Conservation (phyloP, 1,284 basidiomycete species). For the Ustilago esculenta region DNA sequence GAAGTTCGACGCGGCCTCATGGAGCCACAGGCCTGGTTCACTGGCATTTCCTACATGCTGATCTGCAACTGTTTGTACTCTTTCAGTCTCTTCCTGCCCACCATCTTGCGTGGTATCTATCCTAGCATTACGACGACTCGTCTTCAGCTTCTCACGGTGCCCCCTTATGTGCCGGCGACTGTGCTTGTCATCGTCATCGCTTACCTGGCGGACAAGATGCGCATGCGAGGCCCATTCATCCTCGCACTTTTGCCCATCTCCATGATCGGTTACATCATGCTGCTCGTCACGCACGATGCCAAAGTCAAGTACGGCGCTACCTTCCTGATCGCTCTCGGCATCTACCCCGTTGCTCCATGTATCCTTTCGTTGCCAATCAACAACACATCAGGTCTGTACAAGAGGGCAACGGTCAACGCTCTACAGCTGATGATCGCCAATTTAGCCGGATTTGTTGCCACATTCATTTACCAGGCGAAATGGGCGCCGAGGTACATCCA, state of each 20-base stretch:
- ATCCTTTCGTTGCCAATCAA: conserved; percentile 59
- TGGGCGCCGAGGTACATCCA: conserved; percentile 57
- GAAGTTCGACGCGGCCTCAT: conserved; percentile 45
- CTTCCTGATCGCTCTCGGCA: conserved; percentile 62
- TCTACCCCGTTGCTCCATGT: conserved; percentile 61
- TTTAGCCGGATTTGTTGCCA: conserved; percentile 65
- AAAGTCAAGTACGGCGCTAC: conserved; percentile 60
- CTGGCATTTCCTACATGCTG: conserved; percentile 45
- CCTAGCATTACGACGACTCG: conserved; percentile 45
- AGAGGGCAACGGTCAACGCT: conserved; percentile 64
- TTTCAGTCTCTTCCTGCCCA: conserved; percentile 60
- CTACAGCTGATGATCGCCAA: conserved; percentile 67
- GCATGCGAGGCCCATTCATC: conserved; percentile 65
- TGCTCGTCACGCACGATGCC: conserved; percentile 47
- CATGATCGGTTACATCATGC: conserved; percentile 64
- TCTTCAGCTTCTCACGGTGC: conserved; percentile 53
- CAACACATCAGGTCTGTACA: conserved; percentile 60
- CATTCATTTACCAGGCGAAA: conserved; percentile 61
- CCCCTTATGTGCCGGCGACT: conserved; percentile 59
- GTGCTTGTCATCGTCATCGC: conserved; percentile 64
- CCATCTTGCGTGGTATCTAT: conserved; percentile 70
- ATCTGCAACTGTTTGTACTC: conserved; percentile 56
- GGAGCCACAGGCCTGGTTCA: conserved; percentile 56
- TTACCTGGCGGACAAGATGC: conserved; percentile 64
- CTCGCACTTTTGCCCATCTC: conserved; percentile 63